phyloP scores from a whole-genome alignment of 139 green algal genomes.

The Microglena sp. region DNA sequence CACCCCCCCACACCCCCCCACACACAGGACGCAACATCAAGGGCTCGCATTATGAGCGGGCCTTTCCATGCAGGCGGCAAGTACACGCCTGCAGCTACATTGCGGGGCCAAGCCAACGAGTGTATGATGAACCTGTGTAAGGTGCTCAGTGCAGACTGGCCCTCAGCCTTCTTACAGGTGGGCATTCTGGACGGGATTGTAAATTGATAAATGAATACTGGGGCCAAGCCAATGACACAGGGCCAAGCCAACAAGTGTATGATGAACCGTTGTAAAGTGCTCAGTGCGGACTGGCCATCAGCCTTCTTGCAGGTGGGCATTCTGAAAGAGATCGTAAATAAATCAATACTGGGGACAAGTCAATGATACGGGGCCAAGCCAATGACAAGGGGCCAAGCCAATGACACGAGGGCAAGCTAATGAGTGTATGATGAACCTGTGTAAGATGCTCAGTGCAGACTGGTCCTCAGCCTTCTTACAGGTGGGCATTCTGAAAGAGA shows the following conservation, averaged over 20 bases:
- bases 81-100: not conserved
- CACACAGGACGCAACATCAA: no score
- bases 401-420: conserved; percentile 21
- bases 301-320: not conserved
- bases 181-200: not conserved
- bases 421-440: conserved; percentile 35
- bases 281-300: not conserved
- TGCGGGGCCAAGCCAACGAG: conserved; percentile 26
- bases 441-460: conserved; percentile 23
- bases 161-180: conserved; percentile 30
- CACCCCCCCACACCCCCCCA: no score
- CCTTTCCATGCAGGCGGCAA: conserved; percentile 17
- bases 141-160: conserved; percentile 29
- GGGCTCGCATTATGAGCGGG: no score
- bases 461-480: conserved; percentile 32
- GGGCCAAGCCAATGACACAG: not conserved
- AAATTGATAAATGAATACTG: not conserved
- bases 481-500: conserved; percentile 7
- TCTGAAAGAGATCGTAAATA: not conserved
- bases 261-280: not conserved
- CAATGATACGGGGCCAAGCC: no score
- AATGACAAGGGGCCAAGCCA: no score
- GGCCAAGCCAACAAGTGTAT: not conserved
- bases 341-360: no score
- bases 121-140: conserved; percentile 32